Percentiles rank a stretch among this genome's conserved stretches.
Conservation (phyloP, 495 filamentous ascomycete species). For the Pseudotulostoma volvatum region DNA sequence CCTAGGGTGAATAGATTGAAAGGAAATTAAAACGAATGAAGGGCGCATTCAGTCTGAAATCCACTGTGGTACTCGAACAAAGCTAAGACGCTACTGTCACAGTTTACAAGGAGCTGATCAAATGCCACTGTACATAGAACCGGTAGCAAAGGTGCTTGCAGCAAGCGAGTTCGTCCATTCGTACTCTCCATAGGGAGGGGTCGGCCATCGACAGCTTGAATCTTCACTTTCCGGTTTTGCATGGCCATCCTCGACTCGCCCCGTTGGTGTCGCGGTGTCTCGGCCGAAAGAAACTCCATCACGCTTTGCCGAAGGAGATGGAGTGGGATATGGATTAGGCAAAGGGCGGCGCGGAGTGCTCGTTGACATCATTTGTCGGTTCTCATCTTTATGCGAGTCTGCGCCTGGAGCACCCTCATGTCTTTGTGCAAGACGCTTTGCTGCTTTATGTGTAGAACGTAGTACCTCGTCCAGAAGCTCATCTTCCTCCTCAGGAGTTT, state of each 20-base stretch:
- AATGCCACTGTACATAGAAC: constrained; percentile 32
- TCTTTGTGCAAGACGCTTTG: constrained; percentile 32
- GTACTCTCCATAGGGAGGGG: constrained; percentile 82
- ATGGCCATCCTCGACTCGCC: constrained; percentile 38
- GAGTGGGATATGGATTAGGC: constrained; percentile 81
- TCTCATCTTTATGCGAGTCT: constrained; percentile 17
- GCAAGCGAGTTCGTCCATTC: constrained; percentile 76
- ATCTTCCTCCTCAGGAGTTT: constrained; percentile 92
- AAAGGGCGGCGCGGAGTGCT: constrained; percentile 37
- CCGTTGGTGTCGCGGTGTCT: constrained; percentile 28
- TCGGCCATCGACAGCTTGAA: constrained; percentile 66
- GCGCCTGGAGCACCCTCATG: constrained; percentile 26
- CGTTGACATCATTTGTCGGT: constrained; percentile 31
- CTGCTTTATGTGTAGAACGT: constrained; percentile 41
- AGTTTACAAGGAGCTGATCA: constrained; percentile 1
- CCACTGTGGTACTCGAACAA: constrained; percentile 6
- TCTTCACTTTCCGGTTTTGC: constrained; percentile 42
- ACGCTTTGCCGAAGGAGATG: constrained; percentile 73
- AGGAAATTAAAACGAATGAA: constrained; percentile 6
- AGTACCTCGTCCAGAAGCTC: constrained; percentile 81
- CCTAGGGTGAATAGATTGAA: constrained; percentile 1
- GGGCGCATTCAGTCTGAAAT: no score
- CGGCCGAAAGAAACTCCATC: constrained; percentile 56
- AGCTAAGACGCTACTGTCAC: constrained; percentile 7
- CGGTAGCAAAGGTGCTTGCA: constrained; percentile 57